Evolutionary conservation across 1,284 basidiomycete species (phyloP), one percentile per base, ranked within the genome.

Genomic region (Tremellales sp.): DNA sequence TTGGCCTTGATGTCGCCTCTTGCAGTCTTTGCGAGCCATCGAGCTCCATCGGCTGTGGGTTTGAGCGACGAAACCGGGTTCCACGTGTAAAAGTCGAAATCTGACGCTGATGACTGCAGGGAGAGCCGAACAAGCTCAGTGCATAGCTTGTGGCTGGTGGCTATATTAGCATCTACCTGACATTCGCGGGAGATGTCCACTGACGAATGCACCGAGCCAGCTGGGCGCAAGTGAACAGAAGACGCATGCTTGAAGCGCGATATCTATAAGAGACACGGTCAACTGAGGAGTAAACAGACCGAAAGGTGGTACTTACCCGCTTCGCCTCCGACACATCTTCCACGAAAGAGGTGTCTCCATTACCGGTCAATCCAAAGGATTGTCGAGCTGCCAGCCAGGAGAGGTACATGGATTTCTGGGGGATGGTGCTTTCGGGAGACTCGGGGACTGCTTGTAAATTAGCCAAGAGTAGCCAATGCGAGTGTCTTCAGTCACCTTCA

Each of bases 111-210:
- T 38, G 6, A 38, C 19, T 42, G 36, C 19, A 62, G 42, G 5
- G 63, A 58, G 2, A 45, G 34, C 10, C 45, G 44, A 40, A 61
- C 50, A 22, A 65, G 51, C 18, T 42, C 48, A 2, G 63, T 58
- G 13, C 48, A 47, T 26, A 61, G 60, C 43, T 63, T 65, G 54
- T 65, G 60, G 5, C 56, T 57, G 34, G 4, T 4, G 44, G 46
- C 16, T n/a, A n/a, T 39, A 8, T 19, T 40, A 14, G 31, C 37
- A 13, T 18, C 3, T 8, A 19, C 25, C 24, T 39, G 18, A 16
- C 16, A 28, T 42, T n/a, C 14, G 16, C 7, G 22, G 24, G 16
- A 13, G 6, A 13, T 4, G 13, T 31, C 10, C 3, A 56, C 51
- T 19, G 34, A 57, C 48, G 58, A 52, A 35, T 61, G 58, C 1